Percentiles rank a stretch among this genome's conserved stretches.
Conservation (phyloP, 257 asterid genomes). For the Ehretia macrophylla region DNA sequence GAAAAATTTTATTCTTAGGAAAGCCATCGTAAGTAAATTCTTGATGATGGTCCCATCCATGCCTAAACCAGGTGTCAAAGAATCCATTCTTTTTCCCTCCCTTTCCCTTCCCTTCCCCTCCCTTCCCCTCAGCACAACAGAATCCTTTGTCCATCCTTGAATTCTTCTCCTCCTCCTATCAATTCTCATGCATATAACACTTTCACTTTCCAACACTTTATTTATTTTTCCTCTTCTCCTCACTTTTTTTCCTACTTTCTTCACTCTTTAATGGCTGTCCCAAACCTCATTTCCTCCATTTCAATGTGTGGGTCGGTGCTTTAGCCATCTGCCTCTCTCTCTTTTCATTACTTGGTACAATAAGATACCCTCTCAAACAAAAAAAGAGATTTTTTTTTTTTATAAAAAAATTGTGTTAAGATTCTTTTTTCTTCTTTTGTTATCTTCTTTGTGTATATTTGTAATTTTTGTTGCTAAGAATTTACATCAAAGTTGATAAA, state of each 20-base stretch:
- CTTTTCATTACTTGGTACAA: slow-evolving; percentile 28
- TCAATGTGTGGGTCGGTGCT: slow-evolving; percentile 50
- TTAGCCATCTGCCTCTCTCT: slow-evolving; percentile 25
- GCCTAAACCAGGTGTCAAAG: no score
- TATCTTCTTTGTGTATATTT: background rate
- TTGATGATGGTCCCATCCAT: no score
- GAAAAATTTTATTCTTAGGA: no score
- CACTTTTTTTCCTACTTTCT: slow-evolving; percentile 9
- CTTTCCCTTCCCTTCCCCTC: slow-evolving; percentile 43
- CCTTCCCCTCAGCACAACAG: background rate
- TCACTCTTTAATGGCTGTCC: slow-evolving; percentile 71
- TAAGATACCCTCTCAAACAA: slow-evolving; percentile 14
- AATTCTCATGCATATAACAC: background rate
- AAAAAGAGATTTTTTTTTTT: slow-evolving; percentile 5
- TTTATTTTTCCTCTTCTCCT: slow-evolving; percentile 2
- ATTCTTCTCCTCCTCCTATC: background rate
- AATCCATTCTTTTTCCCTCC: background rate
- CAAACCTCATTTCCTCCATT: slow-evolving; percentile 46
- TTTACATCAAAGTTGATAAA: background rate
- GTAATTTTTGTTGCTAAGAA: background rate
- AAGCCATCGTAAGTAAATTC: no score
- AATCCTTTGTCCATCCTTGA: background rate
- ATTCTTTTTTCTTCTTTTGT: background rate
- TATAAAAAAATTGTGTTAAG: background rate
- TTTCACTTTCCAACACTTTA: slow-evolving; percentile 10